Percentiles rank a stretch among this genome's conserved stretches.
Evolutionary conservation across 768 basidiomycete species (phyloP).

Genomic region (Collybia sp.): DNA sequence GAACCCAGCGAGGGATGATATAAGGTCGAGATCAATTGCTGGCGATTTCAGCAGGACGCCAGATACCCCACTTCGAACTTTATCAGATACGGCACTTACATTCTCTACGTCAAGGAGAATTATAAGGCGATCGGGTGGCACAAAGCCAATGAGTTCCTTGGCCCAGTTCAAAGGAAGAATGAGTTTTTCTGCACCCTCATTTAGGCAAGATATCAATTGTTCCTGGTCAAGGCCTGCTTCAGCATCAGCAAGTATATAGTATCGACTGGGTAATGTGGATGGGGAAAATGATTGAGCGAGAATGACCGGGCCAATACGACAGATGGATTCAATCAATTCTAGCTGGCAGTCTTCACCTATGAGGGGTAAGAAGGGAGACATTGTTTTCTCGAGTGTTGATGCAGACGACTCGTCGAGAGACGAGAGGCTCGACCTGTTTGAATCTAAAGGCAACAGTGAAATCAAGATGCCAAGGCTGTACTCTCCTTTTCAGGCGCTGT

Average conservation of each 20-base stretch:
- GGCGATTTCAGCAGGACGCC: conserved; percentile 78
- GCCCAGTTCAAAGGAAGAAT: conserved; percentile 67
- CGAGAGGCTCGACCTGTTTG: too few relatives aligned
- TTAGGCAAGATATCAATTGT: conserved; percentile 59
- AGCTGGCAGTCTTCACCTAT: conserved; percentile 40
- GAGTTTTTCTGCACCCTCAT: conserved; percentile 76
- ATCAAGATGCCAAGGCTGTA: too few relatives aligned
- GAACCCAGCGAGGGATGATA: conserved; percentile 73
- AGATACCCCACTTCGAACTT: conserved; percentile 65
- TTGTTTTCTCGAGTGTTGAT: conserved; percentile 15
- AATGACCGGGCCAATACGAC: conserved; percentile 77
- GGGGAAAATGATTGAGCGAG: conserved; percentile 32
- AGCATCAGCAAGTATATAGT: conserved; percentile 55
- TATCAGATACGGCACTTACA: conserved; percentile 72
- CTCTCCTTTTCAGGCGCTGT: conserved; percentile 12
- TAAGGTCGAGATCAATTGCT: conserved; percentile 67
- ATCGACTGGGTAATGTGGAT: conserved; percentile 28
- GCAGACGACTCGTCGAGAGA: too few relatives aligned
- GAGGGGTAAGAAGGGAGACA: conserved; percentile 57
- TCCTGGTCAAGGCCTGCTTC: conserved; percentile 42
- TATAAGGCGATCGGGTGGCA: conserved; percentile 70
- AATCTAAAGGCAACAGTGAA: too few relatives aligned
- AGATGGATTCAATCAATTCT: conserved; percentile 53
- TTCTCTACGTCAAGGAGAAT: conserved; percentile 74
- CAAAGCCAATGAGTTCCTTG: conserved; percentile 57